Evolutionary conservation across 2,329 filamentous ascomycete genomes (phyloP).

Genomic region (Fusarium sp.): DNA sequence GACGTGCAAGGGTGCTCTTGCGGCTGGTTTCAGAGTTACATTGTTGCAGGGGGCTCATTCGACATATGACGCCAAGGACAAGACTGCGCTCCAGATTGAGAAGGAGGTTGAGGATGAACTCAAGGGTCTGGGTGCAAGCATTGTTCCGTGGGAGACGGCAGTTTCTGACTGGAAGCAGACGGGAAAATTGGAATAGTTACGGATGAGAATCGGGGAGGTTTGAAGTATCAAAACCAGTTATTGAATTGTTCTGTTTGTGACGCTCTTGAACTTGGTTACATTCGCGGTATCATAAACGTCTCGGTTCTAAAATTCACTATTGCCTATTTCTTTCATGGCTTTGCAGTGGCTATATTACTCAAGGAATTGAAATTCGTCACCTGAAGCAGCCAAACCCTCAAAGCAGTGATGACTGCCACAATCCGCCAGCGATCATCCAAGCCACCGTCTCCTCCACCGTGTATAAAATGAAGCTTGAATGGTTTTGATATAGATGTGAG

Average conservation of each 20-base stretch:
- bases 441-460: neutral
- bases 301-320: too few relatives aligned
- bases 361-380: neutral
- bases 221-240: too few relatives aligned
- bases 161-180: neutral
- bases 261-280: too few relatives aligned
- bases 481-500: neutral
- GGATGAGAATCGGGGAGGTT: too few relatives aligned
- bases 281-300: too few relatives aligned
- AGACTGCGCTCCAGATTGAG: constrained; percentile 17
- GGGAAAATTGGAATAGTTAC: neutral
- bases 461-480: neutral
- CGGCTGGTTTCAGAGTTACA: constrained; percentile 26
- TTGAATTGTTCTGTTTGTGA: too few relatives aligned
- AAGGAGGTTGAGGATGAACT: constrained; percentile 12
- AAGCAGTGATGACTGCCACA: neutral
- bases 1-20: constrained; percentile 31
- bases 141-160: constrained; percentile 10
- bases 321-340: too few relatives aligned
- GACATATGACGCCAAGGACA: constrained; percentile 19
- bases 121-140: constrained; percentile 5
- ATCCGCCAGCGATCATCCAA: neutral
- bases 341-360: neutral
- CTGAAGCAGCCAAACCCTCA: neutral
- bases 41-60: constrained; percentile 31